Conservation (phyloP, 1,284 basidiomycete genomes). For the Boletus austroedulis region DNA sequence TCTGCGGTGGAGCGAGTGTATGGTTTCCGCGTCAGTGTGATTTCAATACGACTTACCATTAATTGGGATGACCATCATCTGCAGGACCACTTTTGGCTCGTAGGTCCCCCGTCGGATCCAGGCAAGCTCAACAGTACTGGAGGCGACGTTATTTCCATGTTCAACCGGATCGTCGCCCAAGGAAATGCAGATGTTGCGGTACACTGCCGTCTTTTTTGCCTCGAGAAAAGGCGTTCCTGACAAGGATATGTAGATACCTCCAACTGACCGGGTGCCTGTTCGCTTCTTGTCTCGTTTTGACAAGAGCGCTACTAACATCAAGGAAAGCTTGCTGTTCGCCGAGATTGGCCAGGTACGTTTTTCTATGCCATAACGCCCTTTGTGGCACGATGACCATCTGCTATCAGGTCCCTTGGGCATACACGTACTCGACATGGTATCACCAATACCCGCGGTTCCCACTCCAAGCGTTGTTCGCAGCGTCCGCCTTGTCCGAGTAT, state of each 20-base stretch:
- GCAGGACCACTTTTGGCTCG: conserved; percentile 29
- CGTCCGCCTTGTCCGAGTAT: conserved; percentile 46
- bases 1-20: conserved; percentile 37
- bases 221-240: neutral
- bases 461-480: conserved; percentile 44
- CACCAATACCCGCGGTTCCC: conserved; percentile 52
- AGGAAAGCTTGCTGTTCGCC: conserved; percentile 47
- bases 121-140: conserved; percentile 7
- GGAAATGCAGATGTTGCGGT: conserved; percentile 28
- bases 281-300: conserved; percentile 53
- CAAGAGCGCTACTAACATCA: conserved; percentile 56
- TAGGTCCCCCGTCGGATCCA: conserved; percentile 19
- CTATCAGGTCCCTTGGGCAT: conserved; percentile 49
- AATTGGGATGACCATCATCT: too few species aligned
- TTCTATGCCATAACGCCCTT: neutral
- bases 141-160: conserved; percentile 17
- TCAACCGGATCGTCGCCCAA: conserved; percentile 21
- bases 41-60: conserved; percentile 37
- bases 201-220: neutral
- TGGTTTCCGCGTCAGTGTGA: conserved; percentile 40
- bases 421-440: conserved; percentile 51
- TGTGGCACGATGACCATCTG: neutral
- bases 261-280: conserved; percentile 32
- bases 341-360: conserved; percentile 45
- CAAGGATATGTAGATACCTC: conserved; percentile 14